A percentile compares a stretch with the other conserved stretches of the same genome.
These are phyloP conservation scores for Salix dunnii DNA, from an alignment of 345 rosid genomes.

Conservation along the genomic window DNA sequence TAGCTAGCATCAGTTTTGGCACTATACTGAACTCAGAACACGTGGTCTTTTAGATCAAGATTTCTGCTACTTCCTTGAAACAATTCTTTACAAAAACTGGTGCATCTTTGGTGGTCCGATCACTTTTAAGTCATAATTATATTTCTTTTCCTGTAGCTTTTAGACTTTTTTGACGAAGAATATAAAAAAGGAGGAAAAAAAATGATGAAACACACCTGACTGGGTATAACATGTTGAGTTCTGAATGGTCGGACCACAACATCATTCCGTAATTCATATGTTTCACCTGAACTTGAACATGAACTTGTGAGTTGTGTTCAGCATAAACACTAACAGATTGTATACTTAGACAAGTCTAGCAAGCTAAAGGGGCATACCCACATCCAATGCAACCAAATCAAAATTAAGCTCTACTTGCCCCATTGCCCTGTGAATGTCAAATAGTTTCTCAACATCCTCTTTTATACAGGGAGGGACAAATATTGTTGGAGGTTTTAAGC, in stretches of 20 bases:
- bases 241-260: constrained; percentile 80
- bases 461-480: constrained; percentile 78
- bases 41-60: not conserved
- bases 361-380: constrained; percentile 46
- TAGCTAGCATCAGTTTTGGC: not conserved
- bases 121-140: not conserved
- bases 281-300: constrained; percentile 64
- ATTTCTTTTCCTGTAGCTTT: not conserved
- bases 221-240: constrained; percentile 86
- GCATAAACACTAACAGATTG: not conserved
- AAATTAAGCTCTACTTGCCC: constrained; percentile 81
- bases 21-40: not conserved
- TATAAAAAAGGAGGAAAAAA: not conserved
- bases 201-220: constrained; percentile 52
- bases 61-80: not conserved
- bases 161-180: not conserved
- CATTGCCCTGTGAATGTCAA: constrained; percentile 73
- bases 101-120: not conserved
- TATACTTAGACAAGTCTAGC: not conserved
- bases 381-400: constrained; percentile 69
- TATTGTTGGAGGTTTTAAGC: constrained; percentile 81
- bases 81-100: not conserved
- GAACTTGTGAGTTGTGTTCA: constrained; percentile 10
- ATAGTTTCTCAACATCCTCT: constrained; percentile 82
- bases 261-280: constrained; percentile 79